Percentiles rank a stretch among this genome's conserved stretches.
phyloP scores from a whole-genome alignment of 2,329 filamentous ascomycete genomes.

The Neonectria magnoliae region DNA sequence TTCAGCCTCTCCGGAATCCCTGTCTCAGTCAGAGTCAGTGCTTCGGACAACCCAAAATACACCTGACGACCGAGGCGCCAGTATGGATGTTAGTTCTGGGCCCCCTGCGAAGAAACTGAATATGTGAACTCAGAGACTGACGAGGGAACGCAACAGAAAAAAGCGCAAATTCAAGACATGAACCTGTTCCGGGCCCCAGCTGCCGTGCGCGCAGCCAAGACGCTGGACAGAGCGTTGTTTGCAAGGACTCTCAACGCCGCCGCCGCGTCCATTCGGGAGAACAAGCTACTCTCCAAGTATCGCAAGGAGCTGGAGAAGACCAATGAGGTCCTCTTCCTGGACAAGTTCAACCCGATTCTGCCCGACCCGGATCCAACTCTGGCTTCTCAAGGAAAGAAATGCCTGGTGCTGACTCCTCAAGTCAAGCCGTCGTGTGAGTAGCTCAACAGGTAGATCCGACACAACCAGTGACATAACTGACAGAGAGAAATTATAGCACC shows the following conservation, averaged over 20 bases:
- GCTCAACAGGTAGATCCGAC: not conserved
- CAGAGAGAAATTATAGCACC: conserved; percentile 49
- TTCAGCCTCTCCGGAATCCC: conserved; percentile 23
- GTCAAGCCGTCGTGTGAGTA: conserved; percentile 63
- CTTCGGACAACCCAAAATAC: conserved; percentile 36
- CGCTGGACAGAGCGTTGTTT: conserved; percentile 87
- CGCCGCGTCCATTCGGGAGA: conserved; percentile 81
- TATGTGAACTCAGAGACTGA: conserved; percentile 8
- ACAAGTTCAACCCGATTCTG: conserved; percentile 71
- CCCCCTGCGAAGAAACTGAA: not conserved
- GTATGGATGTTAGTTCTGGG: conserved; percentile 48
- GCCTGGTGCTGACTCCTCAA: conserved; percentile 66
- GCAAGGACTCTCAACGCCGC: conserved; percentile 78
- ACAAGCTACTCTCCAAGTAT: conserved; percentile 77
- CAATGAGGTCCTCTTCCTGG: conserved; percentile 71
- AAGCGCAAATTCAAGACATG: conserved; percentile 55
- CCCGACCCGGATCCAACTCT: conserved; percentile 68
- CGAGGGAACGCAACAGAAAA: conserved; percentile 34
- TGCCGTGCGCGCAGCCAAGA: conserved; percentile 77
- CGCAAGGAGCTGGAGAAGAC: conserved; percentile 72
- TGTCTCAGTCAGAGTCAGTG: conserved; percentile 30
- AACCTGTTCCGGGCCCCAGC: conserved; percentile 77
- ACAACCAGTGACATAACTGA: conserved; percentile 15
- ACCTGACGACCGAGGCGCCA: conserved; percentile 36
- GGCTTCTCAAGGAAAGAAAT: conserved; percentile 67